Evolutionary conservation across 2,329 filamentous ascomycete genomes (phyloP).

Genomic region (Penicillium sumatraense): DNA sequence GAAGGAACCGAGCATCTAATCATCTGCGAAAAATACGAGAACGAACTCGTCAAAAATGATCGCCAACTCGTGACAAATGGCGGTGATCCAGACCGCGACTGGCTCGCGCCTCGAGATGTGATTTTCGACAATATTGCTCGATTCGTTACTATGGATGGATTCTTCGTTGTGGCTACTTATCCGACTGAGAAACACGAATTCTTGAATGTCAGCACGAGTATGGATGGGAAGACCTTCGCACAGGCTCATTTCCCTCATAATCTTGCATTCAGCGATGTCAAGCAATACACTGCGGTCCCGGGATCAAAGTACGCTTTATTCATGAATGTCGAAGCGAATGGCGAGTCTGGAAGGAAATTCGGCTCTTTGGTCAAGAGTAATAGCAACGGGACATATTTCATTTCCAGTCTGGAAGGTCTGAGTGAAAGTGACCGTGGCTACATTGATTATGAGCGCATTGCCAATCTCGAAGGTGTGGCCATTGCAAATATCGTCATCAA

Average conservation of each 20-base stretch:
- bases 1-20: constrained; percentile 66
- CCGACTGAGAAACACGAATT: constrained; percentile 66
- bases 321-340: constrained; percentile 84
- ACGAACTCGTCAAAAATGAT: constrained; percentile 66
- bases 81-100: constrained; percentile 42
- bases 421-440: constrained; percentile 78
- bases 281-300: constrained; percentile 88
- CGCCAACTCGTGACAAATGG: constrained; percentile 73
- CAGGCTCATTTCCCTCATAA: constrained; percentile 84
- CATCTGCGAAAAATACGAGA: constrained; percentile 66
- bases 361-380: constrained; percentile 97
- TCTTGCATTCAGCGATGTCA: constrained; percentile 64
- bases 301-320: constrained; percentile 95
- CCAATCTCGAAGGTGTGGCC: constrained; percentile 86
- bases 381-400: constrained; percentile 95
- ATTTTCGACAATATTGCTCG: constrained; percentile 74
- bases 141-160: constrained; percentile 95
- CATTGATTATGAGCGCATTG: constrained; percentile 96
- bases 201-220: constrained; percentile 77
- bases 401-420: constrained; percentile 78
- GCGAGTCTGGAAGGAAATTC: constrained; percentile 66
- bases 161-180: constrained; percentile 83
- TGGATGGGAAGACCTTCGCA: constrained; percentile 83
- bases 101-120: constrained; percentile 68
- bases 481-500: constrained; percentile 87